Evolutionary conservation across 805 yeast species (phyloP).

Genomic region (Ogataea saltuana): DNA sequence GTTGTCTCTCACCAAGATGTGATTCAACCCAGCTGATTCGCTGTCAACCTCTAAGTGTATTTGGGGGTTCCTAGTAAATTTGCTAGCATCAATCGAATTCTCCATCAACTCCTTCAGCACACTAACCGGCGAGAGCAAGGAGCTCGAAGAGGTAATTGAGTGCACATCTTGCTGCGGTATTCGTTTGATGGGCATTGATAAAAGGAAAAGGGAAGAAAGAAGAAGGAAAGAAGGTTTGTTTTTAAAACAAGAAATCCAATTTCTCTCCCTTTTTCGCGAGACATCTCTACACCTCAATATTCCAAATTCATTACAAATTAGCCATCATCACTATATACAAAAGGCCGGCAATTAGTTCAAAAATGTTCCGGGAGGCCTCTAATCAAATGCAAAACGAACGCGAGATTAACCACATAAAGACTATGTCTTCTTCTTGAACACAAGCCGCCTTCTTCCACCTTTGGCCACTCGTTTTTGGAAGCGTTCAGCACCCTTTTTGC

Average conservation of each 20-base stretch:
- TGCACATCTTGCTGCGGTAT: constrained; percentile 25
- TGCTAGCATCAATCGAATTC: constrained; percentile 41
- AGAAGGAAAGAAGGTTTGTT: not conserved
- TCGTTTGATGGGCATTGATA: constrained; percentile 20
- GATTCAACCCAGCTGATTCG: constrained; percentile 38
- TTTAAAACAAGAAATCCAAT: not conserved
- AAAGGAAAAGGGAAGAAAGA: not conserved
- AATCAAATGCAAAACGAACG: constrained; percentile 3
- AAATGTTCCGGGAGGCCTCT: not conserved
- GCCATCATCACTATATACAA: constrained; percentile 1
- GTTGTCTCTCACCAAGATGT: constrained; percentile 39
- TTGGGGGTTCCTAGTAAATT: constrained; percentile 18
- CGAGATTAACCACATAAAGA: no score
- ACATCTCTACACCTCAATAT: no score
- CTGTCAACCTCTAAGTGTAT: constrained; percentile 41
- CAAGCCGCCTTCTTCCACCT: constrained; percentile 23
- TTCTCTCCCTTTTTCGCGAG: no score
- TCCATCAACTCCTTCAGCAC: constrained; percentile 45
- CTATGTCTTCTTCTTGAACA: constrained; percentile 15
- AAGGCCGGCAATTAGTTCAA: no score
- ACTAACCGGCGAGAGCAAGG: constrained; percentile 37
- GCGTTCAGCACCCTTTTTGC: constrained; percentile 9
- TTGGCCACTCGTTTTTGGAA: constrained; percentile 19
- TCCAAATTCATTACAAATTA: no score
- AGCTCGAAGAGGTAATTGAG: constrained; percentile 30